Conservation (phyloP, 208 protist genomes). For the Wallacemonas sp. region DNA sequence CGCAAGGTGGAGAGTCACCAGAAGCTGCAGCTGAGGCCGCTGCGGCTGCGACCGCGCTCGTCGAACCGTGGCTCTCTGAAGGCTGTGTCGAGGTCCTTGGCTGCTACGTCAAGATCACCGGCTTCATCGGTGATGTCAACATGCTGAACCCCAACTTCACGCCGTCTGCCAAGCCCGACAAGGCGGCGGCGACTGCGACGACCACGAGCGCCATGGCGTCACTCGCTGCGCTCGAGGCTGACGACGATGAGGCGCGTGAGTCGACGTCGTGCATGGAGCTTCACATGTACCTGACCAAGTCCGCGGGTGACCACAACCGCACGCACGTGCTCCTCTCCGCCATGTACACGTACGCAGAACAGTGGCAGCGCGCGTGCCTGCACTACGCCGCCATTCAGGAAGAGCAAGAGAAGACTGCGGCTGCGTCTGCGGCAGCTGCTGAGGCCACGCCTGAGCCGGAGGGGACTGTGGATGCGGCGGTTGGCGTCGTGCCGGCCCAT, state of each 20-base stretch:
- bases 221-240: background rate
- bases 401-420: conserved; percentile 7
- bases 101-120: conserved; percentile 42
- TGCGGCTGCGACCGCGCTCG: background rate
- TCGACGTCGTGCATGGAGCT: conserved; percentile 19
- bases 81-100: conserved; percentile 51
- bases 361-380: conserved; percentile 51
- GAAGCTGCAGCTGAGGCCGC: background rate
- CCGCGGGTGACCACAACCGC: conserved; percentile 51
- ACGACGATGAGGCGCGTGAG: background rate
- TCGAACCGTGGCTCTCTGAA: conserved; percentile 13
- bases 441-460: background rate
- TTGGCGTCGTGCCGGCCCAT: background rate
- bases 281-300: conserved; percentile 44
- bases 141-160: conserved; percentile 6
- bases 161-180: background rate
- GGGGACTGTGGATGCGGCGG: background rate
- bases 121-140: conserved; percentile 39
- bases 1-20: background rate
- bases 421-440: background rate
- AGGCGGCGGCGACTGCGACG: background rate
- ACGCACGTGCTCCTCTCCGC: conserved; percentile 38
- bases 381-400: conserved; percentile 26
- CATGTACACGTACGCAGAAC: conserved; percentile 40
- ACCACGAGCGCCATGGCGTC: background rate